Evolutionary conservation across 306 rosid species (phyloP).

Genomic region (Betula pendula): DNA sequence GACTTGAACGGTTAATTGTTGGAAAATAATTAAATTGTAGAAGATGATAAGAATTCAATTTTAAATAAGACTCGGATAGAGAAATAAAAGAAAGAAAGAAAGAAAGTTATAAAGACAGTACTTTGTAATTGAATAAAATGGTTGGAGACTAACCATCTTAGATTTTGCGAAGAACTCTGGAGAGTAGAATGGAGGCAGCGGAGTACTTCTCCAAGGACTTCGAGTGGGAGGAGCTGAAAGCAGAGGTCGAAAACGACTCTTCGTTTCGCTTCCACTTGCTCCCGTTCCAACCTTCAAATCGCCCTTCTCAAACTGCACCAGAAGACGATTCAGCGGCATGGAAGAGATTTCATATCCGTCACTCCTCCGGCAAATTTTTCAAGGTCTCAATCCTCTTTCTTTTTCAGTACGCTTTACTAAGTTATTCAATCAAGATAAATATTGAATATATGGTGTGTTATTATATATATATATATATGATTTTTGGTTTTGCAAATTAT

Average conservation of each 20-base stretch:
- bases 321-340: conserved; percentile 64
- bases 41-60: too few relatives aligned
- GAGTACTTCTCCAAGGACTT: conserved; percentile 76
- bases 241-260: conserved; percentile 62
- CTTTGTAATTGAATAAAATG: too few relatives aligned
- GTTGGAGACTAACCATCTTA: too few relatives aligned
- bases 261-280: conserved; percentile 54
- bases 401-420: background rate
- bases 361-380: conserved; percentile 88
- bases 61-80: too few relatives aligned
- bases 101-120: too few relatives aligned
- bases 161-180: background rate
- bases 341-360: conserved; percentile 80
- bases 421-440: too few relatives aligned
- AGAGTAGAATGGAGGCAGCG: conserved; percentile 23
- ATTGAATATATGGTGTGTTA: background rate
- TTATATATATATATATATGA: too few relatives aligned
- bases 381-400: conserved; percentile 44
- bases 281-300: conserved; percentile 31
- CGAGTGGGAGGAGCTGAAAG: conserved; percentile 73
- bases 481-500: background rate
- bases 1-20: too few relatives aligned
- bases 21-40: too few relatives aligned
- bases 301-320: conserved; percentile 18
- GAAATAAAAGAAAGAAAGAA: too few relatives aligned